Evolutionary conservation across 805 yeast genomes (phyloP), one percentile per base, ranked within the genome.

Genomic region (Candida adriatica): DNA sequence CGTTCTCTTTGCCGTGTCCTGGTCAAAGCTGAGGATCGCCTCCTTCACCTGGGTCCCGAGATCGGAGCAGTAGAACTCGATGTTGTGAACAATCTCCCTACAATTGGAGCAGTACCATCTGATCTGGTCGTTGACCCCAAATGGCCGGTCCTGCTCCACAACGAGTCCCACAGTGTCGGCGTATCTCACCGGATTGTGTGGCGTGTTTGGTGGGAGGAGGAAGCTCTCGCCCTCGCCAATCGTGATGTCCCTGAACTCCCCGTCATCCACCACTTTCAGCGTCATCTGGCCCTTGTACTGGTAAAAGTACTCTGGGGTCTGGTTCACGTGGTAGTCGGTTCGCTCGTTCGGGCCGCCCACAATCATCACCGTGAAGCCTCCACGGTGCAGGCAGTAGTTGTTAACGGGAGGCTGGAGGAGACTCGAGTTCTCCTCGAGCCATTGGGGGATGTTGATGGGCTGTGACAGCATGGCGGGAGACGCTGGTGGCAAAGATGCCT

Each of bases 261-360:
- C 90, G 19, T 74, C 76, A 38, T 80, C 86, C 2, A 87, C 95
- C 2, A 88, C 94, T 40, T 75, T 76, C 40, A 88, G 64, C 14
- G 82, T 70, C 95, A 88, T 87, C 16, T 67, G 64, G 2, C 96
- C 96, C 56, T 84, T 84, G 54, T 80, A 73, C 66, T 82, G 90
- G 58, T 80, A 77, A 55, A 88, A 88, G 73, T 86, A 88, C 50
- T 88, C 96, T 1, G 96, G 96, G 0, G 96, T 88, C 47, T 85
- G 94, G 51, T 88, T 88, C 29, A 88, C 73, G 51, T 88, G 96
- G 53, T 85, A 88, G 53, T 88, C 96, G 0, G 95, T 87, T 36
- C 96, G 67, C 49, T 79, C 94, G 54, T 88, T 88, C 4, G 96
- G 96, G 0, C 96, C 96, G 11, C 96, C 96, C 2, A 88, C 94